Base-by-base conservation (phyloP, 116 monocot species). In the Trichopus zeylanicus region DNA sequence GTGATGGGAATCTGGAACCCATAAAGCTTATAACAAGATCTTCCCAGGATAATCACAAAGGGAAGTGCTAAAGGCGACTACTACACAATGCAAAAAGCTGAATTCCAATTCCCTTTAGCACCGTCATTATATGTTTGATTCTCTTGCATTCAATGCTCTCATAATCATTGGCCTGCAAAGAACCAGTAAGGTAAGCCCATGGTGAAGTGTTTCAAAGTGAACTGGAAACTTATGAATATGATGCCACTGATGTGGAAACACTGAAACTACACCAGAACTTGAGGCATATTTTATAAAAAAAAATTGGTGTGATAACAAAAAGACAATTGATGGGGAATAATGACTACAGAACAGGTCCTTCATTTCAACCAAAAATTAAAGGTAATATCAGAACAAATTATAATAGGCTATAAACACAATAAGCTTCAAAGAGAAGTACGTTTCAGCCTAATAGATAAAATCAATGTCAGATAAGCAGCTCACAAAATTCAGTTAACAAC, bases 1-100 rank as follows among this genome's bases (percentile, higher is more conserved):
- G 83, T 26, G 83, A 78, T 39, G 78, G 78, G 56, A 78, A 83
- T 57, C 83, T 70, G 33, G 83, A 83, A 55, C 83, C 83, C 83
- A 83, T 78, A 39, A 8, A 23, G 60, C 26, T 23, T 59, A 59
- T 22, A 21, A 24, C 35, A 22, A 25, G n/a, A 23, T 55, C 29
- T 13, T 8, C 22, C 0, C 49, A 24, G 49, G 6, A 8, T 9
- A 49, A 24, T 5, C 9, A 9, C 49, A 49, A 49, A 49, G 22
- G 49, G 19, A 49, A 4, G 8, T 20, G 3, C 49, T 49, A 20
- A 49, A 19, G 19, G 22, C n/a, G 49, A 7, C 49, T 22, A 49
- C 19, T 8, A 16, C 23, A 49, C 8, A 20, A 49, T 20, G 49
- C 1, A 21, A 7, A 49, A 49, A 49, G 19, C 19, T 22, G 49